phyloP scores from a whole-genome alignment of 1,139 yeast genomes.

The Scheffersomyces parashehatae region DNA sequence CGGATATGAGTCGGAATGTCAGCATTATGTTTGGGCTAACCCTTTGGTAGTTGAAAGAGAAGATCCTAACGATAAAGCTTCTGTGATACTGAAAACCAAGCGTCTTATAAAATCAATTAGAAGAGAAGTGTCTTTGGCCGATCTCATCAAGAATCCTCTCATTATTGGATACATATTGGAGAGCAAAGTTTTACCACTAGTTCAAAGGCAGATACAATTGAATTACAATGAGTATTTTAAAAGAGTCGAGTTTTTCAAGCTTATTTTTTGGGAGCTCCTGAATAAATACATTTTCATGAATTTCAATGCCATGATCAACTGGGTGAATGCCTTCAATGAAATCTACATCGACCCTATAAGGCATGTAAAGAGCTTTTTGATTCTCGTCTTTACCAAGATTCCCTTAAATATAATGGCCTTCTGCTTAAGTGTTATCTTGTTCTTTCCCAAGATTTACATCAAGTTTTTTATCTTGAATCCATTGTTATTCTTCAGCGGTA shows the following conservation, averaged over 20 bases:
- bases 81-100: not conserved
- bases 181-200: conserved; percentile 11
- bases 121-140: conserved; percentile 9
- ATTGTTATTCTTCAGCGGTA: conserved; percentile 4
- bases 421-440: conserved; percentile 15
- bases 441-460: conserved; percentile 20
- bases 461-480: conserved; percentile 18
- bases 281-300: conserved; percentile 13
- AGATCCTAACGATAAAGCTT: not conserved
- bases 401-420: conserved; percentile 17
- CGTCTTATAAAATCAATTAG: not conserved
- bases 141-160: conserved; percentile 14
- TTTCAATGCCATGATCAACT: conserved; percentile 3
- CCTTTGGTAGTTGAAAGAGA: not conserved
- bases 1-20: not conserved
- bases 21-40: not conserved
- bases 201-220: not conserved
- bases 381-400: conserved; percentile 13
- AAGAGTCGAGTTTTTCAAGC: conserved; percentile 10
- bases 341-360: conserved; percentile 8
- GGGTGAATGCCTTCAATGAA: conserved; percentile 3
- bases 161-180: conserved; percentile 9
- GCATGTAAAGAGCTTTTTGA: conserved; percentile 7
- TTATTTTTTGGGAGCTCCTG: conserved; percentile 17
- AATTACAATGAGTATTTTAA: conserved; percentile 4